Evolutionary conservation across 495 filamentous ascomycete species (phyloP), one percentile per base, ranked within the genome.

Genomic region (Hyaloscypha variabilis): DNA sequence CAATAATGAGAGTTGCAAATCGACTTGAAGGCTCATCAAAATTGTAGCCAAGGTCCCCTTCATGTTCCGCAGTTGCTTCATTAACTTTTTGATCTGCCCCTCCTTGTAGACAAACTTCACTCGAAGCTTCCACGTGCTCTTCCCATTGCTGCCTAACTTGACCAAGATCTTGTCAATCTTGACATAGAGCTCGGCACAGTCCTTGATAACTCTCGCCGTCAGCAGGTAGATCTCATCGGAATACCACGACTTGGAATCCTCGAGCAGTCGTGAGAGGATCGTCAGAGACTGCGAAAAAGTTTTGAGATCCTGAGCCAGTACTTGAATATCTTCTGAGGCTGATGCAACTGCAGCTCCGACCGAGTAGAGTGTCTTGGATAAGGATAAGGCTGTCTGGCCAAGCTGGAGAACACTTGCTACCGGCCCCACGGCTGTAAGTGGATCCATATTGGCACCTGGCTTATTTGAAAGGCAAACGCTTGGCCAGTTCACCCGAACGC

Each of bases 201-300:
- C 61, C 30, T 62, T 63, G 29, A 70, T 70, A 26, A 70, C 62
- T 25, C 67, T 70, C 30, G 64, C 64, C 14, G 68, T 70, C 60
- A 67, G 62, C 8, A 66, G 46, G 34, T 67, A 67, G 10, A 70
- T 62, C 11, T 66, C 68, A 28, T 70, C 68, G 1, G 68, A 67
- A 24, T 67, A 70, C 60, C 64, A 64, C 6, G 59, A 67, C 31
- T 58, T 63, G 57, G 56, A 64, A 25, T 67, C 63, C 21, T 70
- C 60, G 1, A 70, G 64, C 6, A 64, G 51, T 17, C 51, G 26
- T 11, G 67, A 70, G 24, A 70, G 64, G 19, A 66, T 54, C 3
- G 52, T 70, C 2, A 70, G 49, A 13, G 64, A 70, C 19, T 64
- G 60, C 10, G 64, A 56, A 34, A 70, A 70, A 1, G 56, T 62